Evolutionary conservation across 257 asterid genomes (phyloP).

Genomic region (Eucommia ulmoides): DNA sequence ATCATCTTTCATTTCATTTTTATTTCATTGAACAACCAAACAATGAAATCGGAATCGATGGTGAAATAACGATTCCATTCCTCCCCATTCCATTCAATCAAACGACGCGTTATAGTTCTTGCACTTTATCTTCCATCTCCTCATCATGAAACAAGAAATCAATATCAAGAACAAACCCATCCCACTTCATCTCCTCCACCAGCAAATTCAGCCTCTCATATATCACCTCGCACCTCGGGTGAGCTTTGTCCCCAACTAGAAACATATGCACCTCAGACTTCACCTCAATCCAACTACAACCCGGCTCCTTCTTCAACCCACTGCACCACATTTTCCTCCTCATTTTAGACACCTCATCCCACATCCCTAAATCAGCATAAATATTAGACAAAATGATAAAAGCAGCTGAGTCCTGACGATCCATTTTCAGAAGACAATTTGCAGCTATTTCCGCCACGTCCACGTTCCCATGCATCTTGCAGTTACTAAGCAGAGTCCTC

Average conservation of each 20-base stretch:
- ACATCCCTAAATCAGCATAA: constrained; percentile 79
- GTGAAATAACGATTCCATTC: too few relatives aligned
- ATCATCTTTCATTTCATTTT: too few relatives aligned
- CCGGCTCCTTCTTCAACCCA: constrained; percentile 68
- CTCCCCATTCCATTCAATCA: too few relatives aligned
- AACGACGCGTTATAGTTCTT: constrained; percentile 9
- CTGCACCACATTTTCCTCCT: constrained; percentile 57
- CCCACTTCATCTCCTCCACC: constrained; percentile 49
- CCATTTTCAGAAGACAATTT: constrained; percentile 38
- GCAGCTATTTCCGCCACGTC: constrained; percentile 88
- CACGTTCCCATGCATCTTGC: constrained; percentile 64
- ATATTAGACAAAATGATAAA: constrained; percentile 62
- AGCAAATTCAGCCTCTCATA: constrained; percentile 35
- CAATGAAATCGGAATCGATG: too few relatives aligned
- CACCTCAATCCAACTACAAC: constrained; percentile 91
- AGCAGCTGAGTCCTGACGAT: constrained; percentile 72
- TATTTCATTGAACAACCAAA: too few relatives aligned
- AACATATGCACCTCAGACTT: constrained; percentile 76
- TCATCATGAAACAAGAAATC: constrained; percentile 11
- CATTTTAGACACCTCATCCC: constrained; percentile 61
- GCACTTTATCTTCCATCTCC: constrained; percentile 9
- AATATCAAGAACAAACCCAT: constrained; percentile 8
- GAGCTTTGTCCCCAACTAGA: constrained; percentile 78
- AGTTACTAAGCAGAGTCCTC: constrained; percentile 76
- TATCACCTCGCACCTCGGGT: constrained; percentile 58